Evolutionary conservation across 257 asterid species (phyloP).

Genomic region (Fraxinus cuspidata): DNA sequence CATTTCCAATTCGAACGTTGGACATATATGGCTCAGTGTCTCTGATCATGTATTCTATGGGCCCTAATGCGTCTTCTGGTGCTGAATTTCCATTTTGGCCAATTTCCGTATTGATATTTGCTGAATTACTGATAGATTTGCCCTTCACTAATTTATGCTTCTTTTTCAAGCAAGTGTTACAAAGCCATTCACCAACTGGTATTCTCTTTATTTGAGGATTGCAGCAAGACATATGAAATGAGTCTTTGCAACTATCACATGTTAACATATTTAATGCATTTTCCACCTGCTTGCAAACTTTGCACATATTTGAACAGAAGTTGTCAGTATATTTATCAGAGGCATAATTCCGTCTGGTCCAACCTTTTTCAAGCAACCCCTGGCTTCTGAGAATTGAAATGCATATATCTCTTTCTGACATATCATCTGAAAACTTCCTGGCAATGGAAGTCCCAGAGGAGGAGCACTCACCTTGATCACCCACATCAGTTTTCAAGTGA

Average conservation of each 20-base stretch:
- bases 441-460: constrained; percentile 60
- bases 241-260: constrained; percentile 75
- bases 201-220: constrained; percentile 49
- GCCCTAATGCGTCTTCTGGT: constrained; percentile 27
- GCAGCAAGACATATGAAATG: constrained; percentile 77
- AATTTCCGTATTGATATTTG: constrained; percentile 28
- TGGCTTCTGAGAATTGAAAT: constrained; percentile 54
- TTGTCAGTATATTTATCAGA: constrained; percentile 35
- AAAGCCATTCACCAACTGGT: constrained; percentile 76
- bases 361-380: constrained; percentile 50
- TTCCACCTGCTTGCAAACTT: neutral
- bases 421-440: constrained; percentile 40
- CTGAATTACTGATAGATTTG: constrained; percentile 42
- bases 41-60: constrained; percentile 35
- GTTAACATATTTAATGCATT: constrained; percentile 51
- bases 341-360: constrained; percentile 25
- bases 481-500: constrained; percentile 40
- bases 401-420: constrained; percentile 63
- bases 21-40: constrained; percentile 28
- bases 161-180: constrained; percentile 71
- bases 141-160: constrained; percentile 53
- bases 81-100: constrained; percentile 29
- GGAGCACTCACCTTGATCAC: constrained; percentile 65
- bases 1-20: constrained; percentile 42
- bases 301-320: constrained; percentile 59